Evolutionary conservation across 2,329 filamentous ascomycete species (phyloP), one percentile per base, ranked within the genome.

Genomic region (Daldinia sp.): DNA sequence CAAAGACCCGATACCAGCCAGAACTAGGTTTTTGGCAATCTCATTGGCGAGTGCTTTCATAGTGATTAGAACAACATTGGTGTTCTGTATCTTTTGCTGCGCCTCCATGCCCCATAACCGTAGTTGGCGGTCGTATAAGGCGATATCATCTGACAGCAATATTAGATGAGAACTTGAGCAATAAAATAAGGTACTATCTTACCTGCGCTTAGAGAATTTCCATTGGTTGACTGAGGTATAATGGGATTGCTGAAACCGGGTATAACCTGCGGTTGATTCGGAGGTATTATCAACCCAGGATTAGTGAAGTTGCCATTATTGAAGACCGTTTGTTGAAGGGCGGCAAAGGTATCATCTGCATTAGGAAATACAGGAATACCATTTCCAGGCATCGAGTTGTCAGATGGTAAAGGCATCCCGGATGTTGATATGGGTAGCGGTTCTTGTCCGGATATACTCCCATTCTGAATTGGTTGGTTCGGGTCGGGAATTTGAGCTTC

Each of bases 71-170:
- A 98, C 90, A 74, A 99, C 92, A 76, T 94, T 94, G 66, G 96
- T 93, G 66, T 88, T 92, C 74, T 95, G 93, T 65, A 99, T 94
- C 78, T 92, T 93, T 79, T 97, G 92, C 80, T 99, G 96, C 6
- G 96, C 96, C 76, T 96, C 90, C 77, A 98, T 93, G 48, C 96
- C 96, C 96, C 96, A 99, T 33, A 99, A 89, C 60, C 96, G 92
- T 76, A 99, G 98, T 80, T 99, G 96, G 56, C 96, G 91, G 82
- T 99, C 96, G 79, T 99, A 99, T 5, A 98, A 89, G 13, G 95
- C 96, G 76, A 98, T 97, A 78, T 99, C 96, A 81, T 98, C 96
- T 93, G 67, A 23, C 18, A 10, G 12, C 48, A 30, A 18, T 15
- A 50, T 76, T 73, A 75, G 63, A 39, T 63, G 35, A 42, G 30